Base-by-base conservation (phyloP, 495 filamentous ascomycete species). In the Pyrenula aspistea region DNA sequence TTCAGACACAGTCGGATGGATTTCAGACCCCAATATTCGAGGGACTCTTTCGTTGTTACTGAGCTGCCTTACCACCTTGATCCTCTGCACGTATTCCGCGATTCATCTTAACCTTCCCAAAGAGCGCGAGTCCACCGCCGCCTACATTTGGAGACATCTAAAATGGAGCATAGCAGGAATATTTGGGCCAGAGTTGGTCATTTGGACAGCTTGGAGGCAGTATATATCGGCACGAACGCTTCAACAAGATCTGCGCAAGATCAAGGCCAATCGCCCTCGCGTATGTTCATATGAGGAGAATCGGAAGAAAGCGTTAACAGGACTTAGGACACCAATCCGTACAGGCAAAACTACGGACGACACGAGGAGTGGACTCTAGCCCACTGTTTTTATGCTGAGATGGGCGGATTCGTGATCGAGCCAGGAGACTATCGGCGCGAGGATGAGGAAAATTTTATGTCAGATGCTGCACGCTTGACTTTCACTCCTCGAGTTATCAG, bases 401-500 rank as follows among this genome's bases (percentile, higher is more conserved):
- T 70, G 65, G 68, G 68, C 12, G 68, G 68, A 20, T 61, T 68
- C 36, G 62, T 57, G 1, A 55, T 71, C 22, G 57, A 65, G 23
- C 31, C 31, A 4, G 56, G 10, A 19, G 50, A 52, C 22, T 24
- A 21, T 20, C 50, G n/a, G 20, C 8, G 10, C 22, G 54, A 49
- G 49, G 49, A 25, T 2, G 42, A 56, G 2, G 23, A 56, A 36
- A 48, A 15, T 4, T 62, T 65, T 53, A 49, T 67, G 1, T 55
- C 60, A 0, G 36, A 24, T 12, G 24, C 56, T n/a, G 54, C 19
- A 3, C 55, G 55, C 8, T 24, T 61, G 15, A 54, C 55, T 2
- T 53, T 67, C n/a, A 65, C 67, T 1, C 22, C 53, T 1, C 23
- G 51, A 0, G 67, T 60, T 12, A 10, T 67, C 0, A 23, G 20